Conservation (phyloP, 805 yeast species). For the Nakazawaea holstii region DNA sequence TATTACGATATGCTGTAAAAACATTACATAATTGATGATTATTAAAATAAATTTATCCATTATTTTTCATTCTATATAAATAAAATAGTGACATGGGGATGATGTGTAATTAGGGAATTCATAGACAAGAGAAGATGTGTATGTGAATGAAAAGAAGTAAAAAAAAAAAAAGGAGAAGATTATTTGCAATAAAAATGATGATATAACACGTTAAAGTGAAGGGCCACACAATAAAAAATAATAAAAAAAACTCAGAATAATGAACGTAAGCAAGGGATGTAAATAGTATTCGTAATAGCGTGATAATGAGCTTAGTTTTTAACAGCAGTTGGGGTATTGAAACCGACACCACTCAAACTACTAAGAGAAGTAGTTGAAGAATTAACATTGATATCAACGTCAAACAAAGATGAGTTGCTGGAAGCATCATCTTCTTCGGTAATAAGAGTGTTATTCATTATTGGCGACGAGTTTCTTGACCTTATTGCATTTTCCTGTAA, state of each 20-base stretch:
- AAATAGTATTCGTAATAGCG: neutral
- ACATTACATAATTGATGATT: neutral
- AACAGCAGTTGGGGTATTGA: neutral
- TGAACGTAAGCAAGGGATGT: neutral
- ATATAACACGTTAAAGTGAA: no score
- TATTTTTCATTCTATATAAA: no score
- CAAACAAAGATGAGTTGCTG: conserved; percentile 7
- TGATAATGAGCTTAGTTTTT: neutral
- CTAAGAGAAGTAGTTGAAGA: conserved; percentile 9
- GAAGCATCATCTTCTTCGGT: conserved; percentile 7
- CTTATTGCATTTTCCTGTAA: conserved; percentile 1
- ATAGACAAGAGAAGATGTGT: no score
- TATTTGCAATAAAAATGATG: no score
- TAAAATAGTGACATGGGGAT: no score
- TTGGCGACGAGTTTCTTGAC: conserved; percentile 3
- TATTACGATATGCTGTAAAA: conserved; percentile 5
- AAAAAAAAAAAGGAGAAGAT: no score
- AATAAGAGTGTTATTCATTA: neutral
- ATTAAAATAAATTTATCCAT: neutral
- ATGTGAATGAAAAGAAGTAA: no score
- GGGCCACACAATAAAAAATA: neutral
- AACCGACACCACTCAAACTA: conserved; percentile 2
- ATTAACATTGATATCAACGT: conserved; percentile 8
- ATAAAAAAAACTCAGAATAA: neutral
- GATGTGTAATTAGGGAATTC: no score